Evolutionary conservation across 2,329 filamentous ascomycete genomes (phyloP).

Genomic region (Penicillium sp.): DNA sequence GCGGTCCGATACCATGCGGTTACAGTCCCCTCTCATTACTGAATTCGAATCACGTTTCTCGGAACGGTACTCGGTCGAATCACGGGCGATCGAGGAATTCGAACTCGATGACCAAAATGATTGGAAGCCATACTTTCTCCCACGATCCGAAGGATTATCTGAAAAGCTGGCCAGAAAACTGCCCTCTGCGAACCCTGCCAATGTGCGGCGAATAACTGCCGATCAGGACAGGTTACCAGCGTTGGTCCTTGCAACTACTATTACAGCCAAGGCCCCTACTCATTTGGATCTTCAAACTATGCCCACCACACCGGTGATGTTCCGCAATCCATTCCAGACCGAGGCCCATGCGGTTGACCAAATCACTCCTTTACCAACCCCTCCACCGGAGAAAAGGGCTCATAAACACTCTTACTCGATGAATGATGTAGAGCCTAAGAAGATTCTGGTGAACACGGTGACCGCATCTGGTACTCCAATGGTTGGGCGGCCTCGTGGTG

Average conservation of each 20-base stretch:
- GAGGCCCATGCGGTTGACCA: neutral
- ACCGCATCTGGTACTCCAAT: constrained; percentile 21
- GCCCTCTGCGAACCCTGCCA: constrained; percentile 36
- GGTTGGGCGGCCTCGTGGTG: constrained; percentile 34
- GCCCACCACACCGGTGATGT: constrained; percentile 25
- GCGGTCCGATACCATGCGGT: constrained; percentile 55
- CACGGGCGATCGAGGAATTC: constrained; percentile 10
- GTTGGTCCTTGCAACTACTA: constrained; percentile 47
- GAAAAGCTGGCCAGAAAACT: constrained; percentile 43
- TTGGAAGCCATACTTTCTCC: constrained; percentile 44
- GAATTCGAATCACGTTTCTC: constrained; percentile 28
- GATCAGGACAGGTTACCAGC: constrained; percentile 48
- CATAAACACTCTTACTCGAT: constrained; percentile 18
- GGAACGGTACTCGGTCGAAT: constrained; percentile 6
- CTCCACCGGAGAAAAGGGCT: constrained; percentile 10
- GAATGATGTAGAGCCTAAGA: constrained; percentile 27
- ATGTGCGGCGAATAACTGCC: constrained; percentile 46
- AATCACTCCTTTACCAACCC: constrained; percentile 2
- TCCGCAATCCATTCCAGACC: constrained; percentile 34
- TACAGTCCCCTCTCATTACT: constrained; percentile 38
- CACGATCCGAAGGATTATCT: constrained; percentile 24
- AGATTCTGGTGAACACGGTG: constrained; percentile 20
- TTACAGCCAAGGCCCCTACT: constrained; percentile 27
- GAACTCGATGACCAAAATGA: constrained; percentile 15
- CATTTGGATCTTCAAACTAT: constrained; percentile 15